Base-by-base conservation (phyloP, 2,329 filamentous ascomycete species). In the Fusarium brachygibbosum region DNA sequence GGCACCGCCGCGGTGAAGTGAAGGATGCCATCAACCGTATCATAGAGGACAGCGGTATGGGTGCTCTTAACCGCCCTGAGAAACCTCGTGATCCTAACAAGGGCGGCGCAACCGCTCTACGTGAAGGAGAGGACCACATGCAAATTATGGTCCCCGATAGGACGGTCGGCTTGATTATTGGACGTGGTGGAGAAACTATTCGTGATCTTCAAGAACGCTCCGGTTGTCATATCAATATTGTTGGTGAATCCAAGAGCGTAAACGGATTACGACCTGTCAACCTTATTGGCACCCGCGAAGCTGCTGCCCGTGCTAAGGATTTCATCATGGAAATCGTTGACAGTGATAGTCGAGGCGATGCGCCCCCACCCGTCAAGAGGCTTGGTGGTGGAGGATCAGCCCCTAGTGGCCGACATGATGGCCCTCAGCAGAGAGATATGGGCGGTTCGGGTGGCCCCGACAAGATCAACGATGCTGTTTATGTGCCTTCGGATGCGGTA, bases 141-240 rank as follows among this genome's bases (percentile, higher is more conserved):
- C 93, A 97, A 80, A 97, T 97, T 75, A 96, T 97, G 92, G 94
- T 97, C 19, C 94, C 94, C 46, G 94, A 97, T 81, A 91, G 93
- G 75, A 97, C 94, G 11, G 94, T 97, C 63, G 94, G 94, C 52
- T 84, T 97, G 45, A 97, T 97, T 73, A 97, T 97, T 76, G 94
- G 94, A n/a, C 91, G 94, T 71, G 93, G 93, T 40, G 94, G 94
- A 62, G 94, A 97, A 81, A 97, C 94, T 2, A 97, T 97, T 75
- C 90, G 93, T 76, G 94, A 97, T 77, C 85, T 97, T 25, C 94
- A 97, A 81, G 94, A 97, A 79, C 87, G 93, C 66, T 96, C 92
- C 74, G 93, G 92, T n/a, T 97, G 94, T 78, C 94, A 97, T 79
- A 93, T 97, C 78, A 97, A 97, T 79, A 97, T 97, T 75, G 93